phyloP scores from a whole-genome alignment of 2,329 filamentous ascomycete species.

The Scolecobasidium constrictum region DNA sequence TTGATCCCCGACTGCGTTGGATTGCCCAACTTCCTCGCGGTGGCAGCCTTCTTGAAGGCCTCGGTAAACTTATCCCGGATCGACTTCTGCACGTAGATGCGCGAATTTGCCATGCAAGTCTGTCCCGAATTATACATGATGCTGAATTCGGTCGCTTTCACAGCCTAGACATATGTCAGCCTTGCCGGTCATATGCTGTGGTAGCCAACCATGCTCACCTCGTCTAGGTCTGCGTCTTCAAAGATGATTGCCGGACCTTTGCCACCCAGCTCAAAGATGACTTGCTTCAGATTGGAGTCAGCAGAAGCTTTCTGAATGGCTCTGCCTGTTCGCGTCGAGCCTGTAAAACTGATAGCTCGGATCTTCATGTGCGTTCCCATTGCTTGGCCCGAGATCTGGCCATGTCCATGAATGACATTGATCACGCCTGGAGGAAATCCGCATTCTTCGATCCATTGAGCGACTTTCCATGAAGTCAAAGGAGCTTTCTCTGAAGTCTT shows the following conservation, averaged over 20 bases:
- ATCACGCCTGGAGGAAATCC: slow-evolving; percentile 11
- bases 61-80: slow-evolving; percentile 35
- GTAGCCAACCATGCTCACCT: neutral
- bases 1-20: slow-evolving; percentile 15
- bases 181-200: no score
- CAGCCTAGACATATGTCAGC: neutral
- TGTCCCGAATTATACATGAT: slow-evolving; percentile 12
- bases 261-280: slow-evolving; percentile 11
- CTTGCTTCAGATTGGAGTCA: slow-evolving; percentile 9
- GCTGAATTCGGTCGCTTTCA: slow-evolving; percentile 6
- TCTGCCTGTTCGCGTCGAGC: slow-evolving; percentile 10
- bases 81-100: slow-evolving; percentile 15
- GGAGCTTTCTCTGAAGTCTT: slow-evolving; percentile 10
- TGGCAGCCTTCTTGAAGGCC: slow-evolving; percentile 26
- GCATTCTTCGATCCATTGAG: slow-evolving; percentile 8
- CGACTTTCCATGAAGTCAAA: slow-evolving; percentile 7
- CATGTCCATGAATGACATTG: slow-evolving; percentile 12
- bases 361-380: slow-evolving; percentile 8
- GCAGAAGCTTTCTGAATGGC: slow-evolving; percentile 8
- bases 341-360: slow-evolving; percentile 10
- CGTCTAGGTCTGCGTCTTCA: slow-evolving; percentile 12
- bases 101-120: slow-evolving; percentile 19
- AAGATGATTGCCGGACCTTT: slow-evolving; percentile 13
- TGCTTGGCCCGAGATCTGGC: slow-evolving; percentile 3
- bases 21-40: slow-evolving; percentile 17